Evolutionary conservation across 1,284 basidiomycete genomes (phyloP), one percentile per base, ranked within the genome.

Genomic region (Malassezia sp.): DNA sequence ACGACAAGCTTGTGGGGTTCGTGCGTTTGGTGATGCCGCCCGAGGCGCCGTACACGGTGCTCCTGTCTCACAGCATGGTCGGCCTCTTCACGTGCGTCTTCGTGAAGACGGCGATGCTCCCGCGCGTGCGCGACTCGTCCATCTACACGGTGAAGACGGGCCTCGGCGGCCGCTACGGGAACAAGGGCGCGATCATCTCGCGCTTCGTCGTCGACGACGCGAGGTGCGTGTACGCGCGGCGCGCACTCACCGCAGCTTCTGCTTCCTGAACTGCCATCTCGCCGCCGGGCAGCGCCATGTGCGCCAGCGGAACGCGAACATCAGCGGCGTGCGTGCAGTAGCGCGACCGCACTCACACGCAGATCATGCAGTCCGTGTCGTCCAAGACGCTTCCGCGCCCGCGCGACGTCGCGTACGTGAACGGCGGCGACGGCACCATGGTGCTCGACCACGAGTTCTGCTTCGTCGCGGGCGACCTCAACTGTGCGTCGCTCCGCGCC

Each of bases 231-330:
- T n/a, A n/a, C n/a, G n/a, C n/a, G n/a, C n/a, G n/a, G n/a, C n/a
- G n/a, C n/a, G n/a, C n/a, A n/a, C n/a, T n/a, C n/a, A n/a, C n/a
- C n/a, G n/a, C n/a, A n/a, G n/a, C n/a, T 42, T 96, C 21, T 95
- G 88, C 67, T 84, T 95, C 63, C 80, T 95, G 73, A 97, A 97
- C 72, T 87, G 86, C 57, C 91, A 97, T 74, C 76, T 97, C 40
- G 91, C 90, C 4, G 90, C 91, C 2, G 90, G 91, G 1, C 89
- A 93, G 66, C 77, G 79, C 52, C 81, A 85, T 37, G 78, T 85
- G 22, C 78, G 83, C 8, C 77, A 83, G 53, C 77, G 91, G 5
- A 95, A 93, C 62, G 80, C 81, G 0, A 89, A 96, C 70, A 74
- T 89, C 4, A 81, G n/a, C n/a, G n/a, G n/a, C n/a, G n/a, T n/a